phyloP scores from a whole-genome alignment of 805 yeast species.

The Blastobotrys attinorum region DNA sequence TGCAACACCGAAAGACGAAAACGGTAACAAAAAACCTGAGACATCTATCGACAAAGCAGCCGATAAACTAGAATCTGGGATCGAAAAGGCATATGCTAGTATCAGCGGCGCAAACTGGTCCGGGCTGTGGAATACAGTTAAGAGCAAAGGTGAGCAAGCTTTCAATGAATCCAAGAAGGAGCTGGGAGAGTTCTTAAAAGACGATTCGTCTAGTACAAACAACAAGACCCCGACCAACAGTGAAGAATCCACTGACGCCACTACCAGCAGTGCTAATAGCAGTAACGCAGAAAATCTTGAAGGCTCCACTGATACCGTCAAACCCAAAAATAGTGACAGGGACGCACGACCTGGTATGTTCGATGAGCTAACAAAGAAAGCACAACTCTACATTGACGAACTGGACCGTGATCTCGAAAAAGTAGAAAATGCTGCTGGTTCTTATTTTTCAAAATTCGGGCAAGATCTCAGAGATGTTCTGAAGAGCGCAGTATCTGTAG shows the following conservation, averaged over 20 bases:
- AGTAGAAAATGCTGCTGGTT: conserved; percentile 62
- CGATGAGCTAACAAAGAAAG: too few relatives aligned
- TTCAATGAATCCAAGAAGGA: conserved; percentile 23
- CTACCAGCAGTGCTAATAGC: too few relatives aligned
- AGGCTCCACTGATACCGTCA: too few relatives aligned
- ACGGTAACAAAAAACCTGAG: not conserved
- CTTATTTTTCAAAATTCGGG: conserved; percentile 51
- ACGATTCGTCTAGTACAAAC: conserved; percentile 6
- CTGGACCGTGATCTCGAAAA: conserved; percentile 68
- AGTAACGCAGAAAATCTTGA: too few relatives aligned
- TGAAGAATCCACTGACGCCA: conserved; percentile 14
- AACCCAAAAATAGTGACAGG: too few relatives aligned
- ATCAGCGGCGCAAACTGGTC: conserved; percentile 15
- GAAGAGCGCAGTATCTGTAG: conserved; percentile 32
- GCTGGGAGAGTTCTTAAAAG: conserved; percentile 15
- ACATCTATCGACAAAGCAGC: conserved; percentile 22
- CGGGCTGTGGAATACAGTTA: conserved; percentile 25
- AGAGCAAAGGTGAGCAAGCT: conserved; percentile 23
- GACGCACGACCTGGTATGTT: too few relatives aligned
- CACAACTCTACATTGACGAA: conserved; percentile 60
- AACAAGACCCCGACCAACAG: conserved; percentile 1
- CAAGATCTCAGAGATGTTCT: conserved; percentile 37
- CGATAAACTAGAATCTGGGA: conserved; percentile 20
- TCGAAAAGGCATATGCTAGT: conserved; percentile 17
- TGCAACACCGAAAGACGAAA: conserved; percentile 6